Evolutionary conservation across 2,329 filamentous ascomycete species (phyloP).

Genomic region (Albifimbria verrucaria): DNA sequence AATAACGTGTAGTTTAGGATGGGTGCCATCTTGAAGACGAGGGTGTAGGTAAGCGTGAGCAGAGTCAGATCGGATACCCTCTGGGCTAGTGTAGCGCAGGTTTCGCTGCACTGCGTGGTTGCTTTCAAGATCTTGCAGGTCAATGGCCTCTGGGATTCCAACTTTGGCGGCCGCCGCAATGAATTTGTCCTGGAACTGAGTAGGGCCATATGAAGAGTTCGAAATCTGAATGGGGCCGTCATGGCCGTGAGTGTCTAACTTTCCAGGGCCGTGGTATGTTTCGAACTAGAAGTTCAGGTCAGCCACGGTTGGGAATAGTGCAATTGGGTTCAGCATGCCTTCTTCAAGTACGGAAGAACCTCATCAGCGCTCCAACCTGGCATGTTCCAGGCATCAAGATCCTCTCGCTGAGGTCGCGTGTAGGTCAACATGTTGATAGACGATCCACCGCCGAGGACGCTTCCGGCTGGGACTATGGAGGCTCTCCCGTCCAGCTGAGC

Average conservation of each 20-base stretch:
- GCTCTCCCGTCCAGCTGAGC: not conserved
- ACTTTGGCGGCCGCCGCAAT: conserved; percentile 41
- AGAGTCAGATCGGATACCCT: conserved; percentile 14
- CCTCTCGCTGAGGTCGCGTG: not conserved
- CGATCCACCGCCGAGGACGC: not conserved
- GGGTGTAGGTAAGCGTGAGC: conserved; percentile 27
- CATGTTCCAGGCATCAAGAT: not conserved
- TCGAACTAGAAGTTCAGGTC: conserved; percentile 12
- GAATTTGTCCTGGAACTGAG: conserved; percentile 41
- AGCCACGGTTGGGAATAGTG: not conserved
- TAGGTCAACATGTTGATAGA: conserved; percentile 1
- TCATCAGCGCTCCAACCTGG: conserved; percentile 1
- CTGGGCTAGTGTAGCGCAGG: conserved; percentile 37
- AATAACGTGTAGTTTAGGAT: conserved; percentile 28
- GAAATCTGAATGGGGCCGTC: conserved; percentile 51
- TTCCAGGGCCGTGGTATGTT: conserved; percentile 20
- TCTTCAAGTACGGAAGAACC: not conserved
- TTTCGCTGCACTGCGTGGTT: conserved; percentile 30
- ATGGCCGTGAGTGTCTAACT: conserved; percentile 36
- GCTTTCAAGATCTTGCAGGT: conserved; percentile 46
- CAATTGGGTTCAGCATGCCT: not conserved
- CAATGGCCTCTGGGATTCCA: conserved; percentile 46
- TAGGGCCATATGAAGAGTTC: conserved; percentile 39
- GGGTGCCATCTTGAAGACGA: conserved; percentile 19
- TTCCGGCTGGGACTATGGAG: not conserved